Conservation (phyloP, 139 green algal species). For the Chlamydomonas schloesseri region DNA sequence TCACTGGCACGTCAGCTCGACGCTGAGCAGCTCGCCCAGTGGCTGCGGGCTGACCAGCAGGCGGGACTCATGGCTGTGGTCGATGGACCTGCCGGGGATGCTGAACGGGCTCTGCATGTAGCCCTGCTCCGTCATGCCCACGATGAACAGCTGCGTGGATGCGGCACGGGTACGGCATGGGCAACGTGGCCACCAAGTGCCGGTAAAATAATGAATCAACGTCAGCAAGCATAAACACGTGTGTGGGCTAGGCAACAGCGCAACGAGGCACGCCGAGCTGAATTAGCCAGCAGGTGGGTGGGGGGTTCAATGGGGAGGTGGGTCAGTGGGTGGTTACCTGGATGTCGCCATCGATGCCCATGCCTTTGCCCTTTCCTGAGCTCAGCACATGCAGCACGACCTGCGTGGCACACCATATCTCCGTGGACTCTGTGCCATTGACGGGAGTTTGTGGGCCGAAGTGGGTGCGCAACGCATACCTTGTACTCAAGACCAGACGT, state of each 20-base stretch:
- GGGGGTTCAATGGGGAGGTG: no score
- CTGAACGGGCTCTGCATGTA: background rate
- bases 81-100: conserved; percentile 9
- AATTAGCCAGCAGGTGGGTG: background rate
- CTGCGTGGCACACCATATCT: no score
- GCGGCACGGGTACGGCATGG: no score
- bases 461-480: background rate
- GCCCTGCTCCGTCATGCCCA: background rate
- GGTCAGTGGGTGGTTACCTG: background rate
- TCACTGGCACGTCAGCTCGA: conserved; percentile 30
- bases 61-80: conserved; percentile 10
- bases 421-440: no score
- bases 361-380: conserved; percentile 19
- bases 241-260: no score
- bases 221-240: no score
- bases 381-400: conserved; percentile 46
- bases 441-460: no score
- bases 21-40: conserved; percentile 2
- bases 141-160: background rate
- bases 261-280: no score
- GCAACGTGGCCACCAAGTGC: no score
- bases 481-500: background rate
- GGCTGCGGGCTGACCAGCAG: background rate
- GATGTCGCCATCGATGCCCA: conserved; percentile 45
- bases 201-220: no score